Evolutionary conservation across 768 basidiomycete species (phyloP).

Genomic region (Pisolithus albus): DNA sequence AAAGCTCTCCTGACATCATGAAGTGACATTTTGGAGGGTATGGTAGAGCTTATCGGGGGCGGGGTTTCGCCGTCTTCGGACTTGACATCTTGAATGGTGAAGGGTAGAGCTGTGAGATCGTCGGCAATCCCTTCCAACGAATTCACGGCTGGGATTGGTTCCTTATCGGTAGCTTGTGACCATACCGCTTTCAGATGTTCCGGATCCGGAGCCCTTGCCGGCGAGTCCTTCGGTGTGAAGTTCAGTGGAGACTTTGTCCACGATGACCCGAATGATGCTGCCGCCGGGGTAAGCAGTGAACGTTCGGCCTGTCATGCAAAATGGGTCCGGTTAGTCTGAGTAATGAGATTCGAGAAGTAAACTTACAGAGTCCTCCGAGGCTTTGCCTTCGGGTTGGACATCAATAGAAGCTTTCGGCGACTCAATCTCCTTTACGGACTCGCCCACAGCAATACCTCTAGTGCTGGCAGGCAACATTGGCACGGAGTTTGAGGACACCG

Average conservation of each 20-base stretch:
- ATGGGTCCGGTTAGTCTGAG: constrained; percentile 9
- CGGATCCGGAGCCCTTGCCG: constrained; percentile 67
- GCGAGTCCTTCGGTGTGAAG: constrained; percentile 59
- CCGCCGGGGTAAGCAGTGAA: constrained; percentile 42
- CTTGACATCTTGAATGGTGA: constrained; percentile 79
- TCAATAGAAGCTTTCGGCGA: constrained; percentile 17
- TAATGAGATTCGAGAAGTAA: neutral
- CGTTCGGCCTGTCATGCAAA: constrained; percentile 32
- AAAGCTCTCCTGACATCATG: constrained; percentile 83
- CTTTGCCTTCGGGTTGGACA: constrained; percentile 40
- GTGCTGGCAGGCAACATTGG: constrained; percentile 6
- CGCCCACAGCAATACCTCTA: constrained; percentile 8
- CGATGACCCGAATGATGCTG: constrained; percentile 29
- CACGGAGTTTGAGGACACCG: constrained; percentile 6
- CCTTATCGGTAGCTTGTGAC: constrained; percentile 71
- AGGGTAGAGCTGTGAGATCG: constrained; percentile 72
- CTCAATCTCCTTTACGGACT: constrained; percentile 5
- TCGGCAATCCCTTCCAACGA: constrained; percentile 81
- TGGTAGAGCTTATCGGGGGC: constrained; percentile 50
- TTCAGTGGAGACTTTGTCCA: constrained; percentile 50
- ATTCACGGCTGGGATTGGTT: constrained; percentile 61
- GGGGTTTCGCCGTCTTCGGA: constrained; percentile 81
- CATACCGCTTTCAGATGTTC: constrained; percentile 81
- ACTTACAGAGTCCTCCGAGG: constrained; percentile 51
- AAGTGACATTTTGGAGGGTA: constrained; percentile 68